These are phyloP conservation scores for Cercophora samala DNA, from an alignment of 495 filamentous ascomycete genomes.

Conservation along the genomic window DNA sequence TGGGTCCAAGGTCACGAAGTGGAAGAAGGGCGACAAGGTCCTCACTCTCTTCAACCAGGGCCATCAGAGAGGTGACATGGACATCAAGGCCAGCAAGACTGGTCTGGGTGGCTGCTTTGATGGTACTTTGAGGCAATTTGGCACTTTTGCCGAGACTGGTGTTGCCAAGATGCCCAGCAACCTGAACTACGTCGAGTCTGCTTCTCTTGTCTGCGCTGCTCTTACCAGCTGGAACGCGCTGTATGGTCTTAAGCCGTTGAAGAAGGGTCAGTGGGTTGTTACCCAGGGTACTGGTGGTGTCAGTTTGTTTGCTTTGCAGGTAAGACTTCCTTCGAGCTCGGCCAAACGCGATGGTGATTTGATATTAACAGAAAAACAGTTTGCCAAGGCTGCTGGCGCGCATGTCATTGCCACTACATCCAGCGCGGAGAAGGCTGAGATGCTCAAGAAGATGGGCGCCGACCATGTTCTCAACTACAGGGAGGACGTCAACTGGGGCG, in stretches of 20 bases:
- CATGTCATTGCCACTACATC: slow-evolving; percentile 79
- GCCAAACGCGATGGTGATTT: too few relatives aligned
- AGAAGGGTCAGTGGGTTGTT: slow-evolving; percentile 67
- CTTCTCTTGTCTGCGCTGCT: slow-evolving; percentile 68
- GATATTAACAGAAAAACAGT: slow-evolving; percentile 45
- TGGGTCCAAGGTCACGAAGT: slow-evolving; percentile 62
- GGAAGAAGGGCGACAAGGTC: slow-evolving; percentile 70
- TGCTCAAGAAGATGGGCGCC: slow-evolving; percentile 68
- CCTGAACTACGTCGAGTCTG: slow-evolving; percentile 59
- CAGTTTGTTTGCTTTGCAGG: slow-evolving; percentile 70
- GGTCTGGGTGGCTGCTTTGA: slow-evolving; percentile 70
- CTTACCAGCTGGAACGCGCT: slow-evolving; percentile 82
- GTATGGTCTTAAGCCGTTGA: slow-evolving; percentile 64
- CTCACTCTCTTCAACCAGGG: slow-evolving; percentile 76
- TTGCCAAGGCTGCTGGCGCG: slow-evolving; percentile 80
- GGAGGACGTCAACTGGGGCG: slow-evolving; percentile 67
- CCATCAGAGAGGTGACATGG: slow-evolving; percentile 52
- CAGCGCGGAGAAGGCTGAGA: slow-evolving; percentile 59
- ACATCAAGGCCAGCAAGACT: slow-evolving; percentile 39
- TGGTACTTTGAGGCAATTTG: slow-evolving; percentile 70
- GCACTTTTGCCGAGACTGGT: slow-evolving; percentile 64
- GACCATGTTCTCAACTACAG: slow-evolving; percentile 79
- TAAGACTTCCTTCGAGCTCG: slow-evolving; percentile 36
- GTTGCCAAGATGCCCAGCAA: slow-evolving; percentile 63
- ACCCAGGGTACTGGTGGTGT: slow-evolving; percentile 84